Percentiles rank a stretch among this genome's conserved stretches.
Conservation (phyloP, 345 rosid genomes). For the rapeseed (Brassica napus) region Da-Ae NC_063450.1:36769001-36769500, state of each 20-base stretch:
- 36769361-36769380: background rate
- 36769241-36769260: background rate
- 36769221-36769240: background rate
- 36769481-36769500: background rate
- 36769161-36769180: background rate
- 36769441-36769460: background rate
- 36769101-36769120: background rate
- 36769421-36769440: background rate
- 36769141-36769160: background rate
- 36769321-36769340: background rate
- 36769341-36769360: background rate
- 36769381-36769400: background rate
- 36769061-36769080: background rate
- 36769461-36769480: background rate
- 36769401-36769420: background rate
- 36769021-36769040: too few species aligned
- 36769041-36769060: too few species aligned
- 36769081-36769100: background rate
- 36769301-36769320: background rate
- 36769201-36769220: background rate
- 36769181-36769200: background rate
- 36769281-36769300: background rate
- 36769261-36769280: background rate
- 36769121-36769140: background rate
- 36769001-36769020: too few species aligned